Base-by-base conservation (phyloP, 2,329 filamentous ascomycete species). In the Colletotrichum camelliae region DNA sequence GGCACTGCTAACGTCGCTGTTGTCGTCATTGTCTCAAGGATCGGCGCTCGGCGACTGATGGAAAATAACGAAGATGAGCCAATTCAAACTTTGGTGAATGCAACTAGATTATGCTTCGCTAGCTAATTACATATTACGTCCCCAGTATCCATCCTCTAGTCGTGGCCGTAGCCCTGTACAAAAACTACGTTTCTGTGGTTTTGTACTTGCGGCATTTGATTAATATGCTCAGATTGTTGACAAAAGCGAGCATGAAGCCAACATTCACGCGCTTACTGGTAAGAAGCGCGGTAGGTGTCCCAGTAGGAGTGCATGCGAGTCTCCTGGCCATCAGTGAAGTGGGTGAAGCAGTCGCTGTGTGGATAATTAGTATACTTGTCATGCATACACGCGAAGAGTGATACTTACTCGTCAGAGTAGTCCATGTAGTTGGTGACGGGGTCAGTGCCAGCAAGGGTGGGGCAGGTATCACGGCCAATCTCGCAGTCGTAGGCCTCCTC, bases 301-400 rank as follows among this genome's bases (percentile, higher is more conserved):
- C 77, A 83, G 78, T 77, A 81, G 75, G 78, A 81, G 66, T 80
- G 75, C 67, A 86, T 84, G 72, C 83, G 82, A 35, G 81, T 79
- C 66, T 78, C 78, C 80, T 89, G 87, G 7, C 85, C 85, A 12
- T 82, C 39, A 7, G 86, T 87, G 81, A 89, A 89, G 80, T 87
- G 84, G 55, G 82, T 80, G 80, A 87, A 88, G 82, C 87, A 89
- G 75, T 80, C 68, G 77, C 85, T 86, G 52, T 55, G 69, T 43
- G 4, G 7, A 5, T 8, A 21, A 15, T 69, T 21, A 69, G 35
- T 12, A 18, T 70, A 5, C 21, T 16, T 24, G 9, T 37, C 18
- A 48, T 31, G 58, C 78, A 55, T 67, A 55, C 7, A 35, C 5
- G 7, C 9, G 4, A 4, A 7, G 10, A 60, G 57, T 21, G 16